Base-by-base conservation (phyloP, 768 basidiomycete species). In the Nidula microcarpa region DNA sequence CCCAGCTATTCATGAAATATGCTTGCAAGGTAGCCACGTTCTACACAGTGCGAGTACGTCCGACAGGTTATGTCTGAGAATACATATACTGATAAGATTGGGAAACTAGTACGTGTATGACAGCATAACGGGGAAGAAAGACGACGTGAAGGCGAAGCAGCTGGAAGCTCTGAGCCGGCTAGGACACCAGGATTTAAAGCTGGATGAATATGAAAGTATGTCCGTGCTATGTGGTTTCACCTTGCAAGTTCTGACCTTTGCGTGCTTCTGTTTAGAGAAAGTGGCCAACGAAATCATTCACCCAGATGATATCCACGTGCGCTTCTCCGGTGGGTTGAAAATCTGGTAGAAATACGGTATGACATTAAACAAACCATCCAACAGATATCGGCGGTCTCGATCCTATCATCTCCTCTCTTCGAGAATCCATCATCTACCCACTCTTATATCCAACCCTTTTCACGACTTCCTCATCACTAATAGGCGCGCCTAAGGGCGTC, bases 391-490 rank as follows among this genome's bases (percentile, higher is more conserved):
- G 96, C 14, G 97, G 97, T 14, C 81, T 99, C 35, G 96, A 98
- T 49, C 74, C 84, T 33, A 97, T 98, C 60, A 86, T 98, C 52
- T 79, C 85, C 16, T 91, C 89, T 33, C 82, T 99, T 49, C 86
- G 92, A 50, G 97, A 98, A 76, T 91, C 94, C 52, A 87, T 99
- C 53, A 98, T 98, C 62, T 96, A 91, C 65, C 96, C 96, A 1
- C 82, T 98, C 41, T 82, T 89, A 55, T 96, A 91, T 62, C 97
- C 97, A 3, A 77, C 87, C 53, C 81, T 98, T 53, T 98, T 98
- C 77, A 76, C 80, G 11, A 78, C 87, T 14, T 82, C 89, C 0
- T 91, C 94, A 0, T 79, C 87, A 11, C 81, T 98, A 17, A 82
- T 97, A 55, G 82, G 85, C 5, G 92, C 97, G 4, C 97, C 97